These are phyloP conservation scores for Noccaea caerulescens DNA, from an alignment of 345 rosid species.

Conservation along the genomic window DNA sequence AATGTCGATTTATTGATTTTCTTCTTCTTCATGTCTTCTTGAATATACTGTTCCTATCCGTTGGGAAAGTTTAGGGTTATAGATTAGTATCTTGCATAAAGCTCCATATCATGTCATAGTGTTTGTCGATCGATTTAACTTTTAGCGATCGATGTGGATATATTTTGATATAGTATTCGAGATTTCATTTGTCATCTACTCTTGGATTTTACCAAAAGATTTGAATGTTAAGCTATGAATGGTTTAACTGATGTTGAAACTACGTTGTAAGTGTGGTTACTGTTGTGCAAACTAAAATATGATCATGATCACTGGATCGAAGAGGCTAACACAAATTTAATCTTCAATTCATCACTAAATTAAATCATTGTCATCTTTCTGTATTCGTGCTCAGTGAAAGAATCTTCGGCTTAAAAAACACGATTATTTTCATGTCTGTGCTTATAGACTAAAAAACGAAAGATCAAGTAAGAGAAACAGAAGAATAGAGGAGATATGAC, in stretches of 20 bases:
- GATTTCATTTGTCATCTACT: neutral
- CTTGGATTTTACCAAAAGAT: too few species aligned
- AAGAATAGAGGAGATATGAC: conserved; percentile 3
- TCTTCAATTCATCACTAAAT: too few species aligned
- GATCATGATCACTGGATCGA: neutral
- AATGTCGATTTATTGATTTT: conserved; percentile 1
- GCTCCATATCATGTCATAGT: neutral
- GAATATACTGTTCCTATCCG: conserved; percentile 1
- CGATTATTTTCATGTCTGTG: too few species aligned
- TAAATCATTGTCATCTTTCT: too few species aligned
- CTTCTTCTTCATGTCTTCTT: neutral
- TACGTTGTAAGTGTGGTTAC: neutral
- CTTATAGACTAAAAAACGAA: neutral
- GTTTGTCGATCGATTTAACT: neutral
- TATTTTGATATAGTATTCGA: conserved; percentile 1
- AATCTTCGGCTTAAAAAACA: neutral
- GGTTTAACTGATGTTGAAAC: neutral
- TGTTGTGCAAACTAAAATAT: neutral
- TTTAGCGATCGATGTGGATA: neutral
- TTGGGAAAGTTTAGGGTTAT: neutral
- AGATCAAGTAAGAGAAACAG: conserved; percentile 1
- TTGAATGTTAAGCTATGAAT: conserved; percentile 5
- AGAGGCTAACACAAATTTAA: neutral
- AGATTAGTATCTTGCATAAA: neutral
- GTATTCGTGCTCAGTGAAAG: neutral